Evolutionary conservation across 768 basidiomycete species (phyloP), one percentile per base, ranked within the genome.

Genomic region (Boletus subcaerulescens): DNA sequence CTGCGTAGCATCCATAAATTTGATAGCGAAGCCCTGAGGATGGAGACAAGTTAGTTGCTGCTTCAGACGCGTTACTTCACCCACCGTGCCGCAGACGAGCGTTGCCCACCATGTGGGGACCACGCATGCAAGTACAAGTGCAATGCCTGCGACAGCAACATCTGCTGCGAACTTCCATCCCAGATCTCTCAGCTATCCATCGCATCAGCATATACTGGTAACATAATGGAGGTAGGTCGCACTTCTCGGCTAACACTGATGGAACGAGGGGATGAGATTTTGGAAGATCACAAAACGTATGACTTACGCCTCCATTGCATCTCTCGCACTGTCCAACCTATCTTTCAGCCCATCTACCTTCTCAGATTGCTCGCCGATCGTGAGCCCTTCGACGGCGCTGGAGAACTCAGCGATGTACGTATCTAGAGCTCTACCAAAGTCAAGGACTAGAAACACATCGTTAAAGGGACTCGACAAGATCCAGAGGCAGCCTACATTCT

Each of bases 221-320:
- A 29, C 11, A 35, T 7, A 8, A 33, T 24, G 42, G 2, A 22
- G 14, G 15, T 29, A 24, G 33, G 29, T 12, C 56, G 2, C 15
- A 65, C 63, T 36, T 64, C 60, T 56, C 20, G 46, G 31, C 60
- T 59, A 38, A 64, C 26, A 26, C 63, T 64, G 29, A 45, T 45
- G 14, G 6, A 35, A 20, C 40, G 11, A 11, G 18, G 26, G 38
- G 32, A n/a, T 58, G 29, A 65, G 50, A 49, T 1, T 20, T 32
- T 17, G 20, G 9, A 52, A 18, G 4, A 12, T 5, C 2, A 14
- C 6, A 12, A 4, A 35, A 5, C 4, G 7, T 24, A 20, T 11
- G 22, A 61, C 62, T 24, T 50, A 65, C 63, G 2, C 12, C 40
- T 61, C 57, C 63, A 64, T 65, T 13, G 36, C 46, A 1, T 12